Evolutionary conservation across 495 filamentous ascomycete genomes (phyloP).

Genomic region (Glarea lozoyensis): DNA sequence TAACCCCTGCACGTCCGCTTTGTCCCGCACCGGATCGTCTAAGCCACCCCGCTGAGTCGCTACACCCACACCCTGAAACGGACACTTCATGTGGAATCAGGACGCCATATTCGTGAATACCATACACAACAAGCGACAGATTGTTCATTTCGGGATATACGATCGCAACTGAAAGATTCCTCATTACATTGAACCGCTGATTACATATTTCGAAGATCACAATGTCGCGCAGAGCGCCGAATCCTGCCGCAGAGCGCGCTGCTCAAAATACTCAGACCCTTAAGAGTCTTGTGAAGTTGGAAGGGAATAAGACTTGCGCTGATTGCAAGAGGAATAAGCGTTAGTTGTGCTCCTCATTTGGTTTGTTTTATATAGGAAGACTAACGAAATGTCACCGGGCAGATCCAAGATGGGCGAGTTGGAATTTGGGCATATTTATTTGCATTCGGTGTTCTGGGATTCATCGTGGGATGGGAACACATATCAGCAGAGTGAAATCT

Average conservation of each 20-base stretch:
- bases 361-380: background rate
- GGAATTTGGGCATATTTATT: constrained; percentile 92
- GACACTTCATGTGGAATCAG: constrained; percentile 12
- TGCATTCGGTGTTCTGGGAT: constrained; percentile 98
- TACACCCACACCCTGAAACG: background rate
- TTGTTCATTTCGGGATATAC: too few species aligned
- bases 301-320: constrained; percentile 90
- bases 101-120: too few species aligned
- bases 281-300: constrained; percentile 86
- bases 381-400: constrained; percentile 9
- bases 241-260: constrained; percentile 71
- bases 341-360: constrained; percentile 37
- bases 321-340: constrained; percentile 99
- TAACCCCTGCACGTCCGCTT: background rate
- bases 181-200: constrained; percentile 3
- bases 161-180: too few species aligned
- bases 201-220: constrained; percentile 14
- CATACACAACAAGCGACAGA: too few species aligned
- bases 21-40: background rate
- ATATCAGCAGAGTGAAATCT: constrained; percentile 95
- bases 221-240: constrained; percentile 85
- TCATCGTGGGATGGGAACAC: constrained; percentile 96
- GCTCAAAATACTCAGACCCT: constrained; percentile 85
- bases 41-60: too few species aligned
- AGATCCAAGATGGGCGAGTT: constrained; percentile 98